These are phyloP conservation scores for Paecilomyces fulvus DNA, from an alignment of 2,329 filamentous ascomycete species.

Conservation along the genomic window DNA sequence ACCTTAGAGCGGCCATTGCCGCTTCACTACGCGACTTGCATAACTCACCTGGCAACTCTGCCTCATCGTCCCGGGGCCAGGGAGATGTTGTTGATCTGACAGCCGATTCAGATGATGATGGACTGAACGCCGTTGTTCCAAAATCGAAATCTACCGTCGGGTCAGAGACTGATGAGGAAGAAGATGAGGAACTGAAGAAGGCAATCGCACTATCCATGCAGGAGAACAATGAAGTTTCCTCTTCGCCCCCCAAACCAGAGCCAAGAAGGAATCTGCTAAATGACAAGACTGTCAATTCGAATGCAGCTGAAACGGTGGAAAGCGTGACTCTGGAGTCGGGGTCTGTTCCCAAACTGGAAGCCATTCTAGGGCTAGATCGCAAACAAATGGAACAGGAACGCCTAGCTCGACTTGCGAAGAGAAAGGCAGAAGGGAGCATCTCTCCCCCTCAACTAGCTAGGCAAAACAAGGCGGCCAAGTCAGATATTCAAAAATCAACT, in stretches of 20 bases:
- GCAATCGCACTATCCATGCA: neutral
- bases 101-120: neutral
- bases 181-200: neutral
- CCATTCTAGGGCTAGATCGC: neutral
- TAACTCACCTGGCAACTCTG: neutral
- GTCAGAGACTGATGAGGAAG: neutral
- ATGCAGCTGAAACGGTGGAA: neutral
- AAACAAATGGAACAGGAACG: conserved; percentile 1
- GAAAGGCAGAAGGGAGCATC: neutral
- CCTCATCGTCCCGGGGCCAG: neutral
- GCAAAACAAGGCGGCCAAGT: neutral
- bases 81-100: neutral
- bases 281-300: neutral
- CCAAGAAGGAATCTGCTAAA: neutral
- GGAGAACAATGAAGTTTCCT: neutral
- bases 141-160: neutral
- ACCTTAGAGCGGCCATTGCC: conserved; percentile 15
- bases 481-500: neutral
- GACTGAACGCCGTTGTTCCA: neutral
- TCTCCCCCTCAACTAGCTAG: neutral
- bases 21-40: conserved; percentile 14
- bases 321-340: neutral
- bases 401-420: neutral
- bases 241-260: neutral
- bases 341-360: neutral